Base-by-base conservation (phyloP, 306 rosid species). In the Casuarina equisetifolia region DNA sequence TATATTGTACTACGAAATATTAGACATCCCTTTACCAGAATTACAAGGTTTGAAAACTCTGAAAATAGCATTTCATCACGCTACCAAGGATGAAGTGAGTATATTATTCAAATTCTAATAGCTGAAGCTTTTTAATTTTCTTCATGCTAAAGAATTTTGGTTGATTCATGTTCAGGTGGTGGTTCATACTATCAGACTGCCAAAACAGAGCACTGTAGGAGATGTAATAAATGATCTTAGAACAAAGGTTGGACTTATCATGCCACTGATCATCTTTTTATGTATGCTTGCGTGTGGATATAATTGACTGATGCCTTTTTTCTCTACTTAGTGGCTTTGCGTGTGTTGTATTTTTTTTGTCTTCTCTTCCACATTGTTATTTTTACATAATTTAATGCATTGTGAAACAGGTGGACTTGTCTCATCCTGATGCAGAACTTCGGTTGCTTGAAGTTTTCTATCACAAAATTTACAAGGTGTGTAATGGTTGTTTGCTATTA, bases 1-100 rank as follows among this genome's bases (percentile, higher is more conserved):
- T 78, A 91, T 87, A 78, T 79, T 93, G 62, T 93, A 93, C 85
- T 93, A 88, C 46, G 98, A 93, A 82, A 91, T 93, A 52, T 90
- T 93, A 74, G 98, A 93, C 88, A 93, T 93, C 77, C 98, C 98
- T 71, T 89, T 93, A 81, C 97, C 98, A 77, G 97, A 91, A 84
- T 86, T 93, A 71, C 97, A 93, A 91, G 97, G 93, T 64, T 77
- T 93, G 83, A 93, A 91, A 86, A 93, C 95, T 55, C 90, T 93
- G 81, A 93, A 93, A 85, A 96, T 93, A 13, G 92, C 97, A 67
- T 93, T 91, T 82, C 93, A 91, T 83, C 91, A 87, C 84, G 97
- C 97, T 55, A 93, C 91, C 35, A 85, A 87, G 81, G 98, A 93
- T 80, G 97, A 93, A 80, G 95, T 93, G 82, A 91, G 95, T 88